A percentile compares a stretch with the other conserved stretches of the same genome.
phyloP scores from a whole-genome alignment of 805 yeast genomes.

The Spathaspora boniae region DNA sequence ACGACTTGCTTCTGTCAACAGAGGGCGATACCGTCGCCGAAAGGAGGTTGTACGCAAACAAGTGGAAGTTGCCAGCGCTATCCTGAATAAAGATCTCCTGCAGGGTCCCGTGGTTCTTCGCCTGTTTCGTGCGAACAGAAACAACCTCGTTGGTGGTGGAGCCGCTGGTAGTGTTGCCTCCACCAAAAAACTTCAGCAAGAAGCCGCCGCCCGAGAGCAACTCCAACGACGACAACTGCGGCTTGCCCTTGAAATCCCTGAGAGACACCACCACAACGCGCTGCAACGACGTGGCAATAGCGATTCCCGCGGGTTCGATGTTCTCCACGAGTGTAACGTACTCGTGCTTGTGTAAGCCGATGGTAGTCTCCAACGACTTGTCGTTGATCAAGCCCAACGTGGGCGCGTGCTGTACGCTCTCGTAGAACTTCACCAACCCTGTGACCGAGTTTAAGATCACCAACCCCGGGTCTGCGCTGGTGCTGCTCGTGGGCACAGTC shows the following conservation, averaged over 20 bases:
- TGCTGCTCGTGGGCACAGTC: conserved; percentile 54
- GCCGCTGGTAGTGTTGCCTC: conserved; percentile 6
- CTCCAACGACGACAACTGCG: conserved; percentile 38
- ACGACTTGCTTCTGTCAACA: conserved; percentile 22
- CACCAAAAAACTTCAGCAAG: conserved; percentile 7
- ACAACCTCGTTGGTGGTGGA: conserved; percentile 53
- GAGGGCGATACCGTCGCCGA: conserved; percentile 27
- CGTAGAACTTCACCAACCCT: conserved; percentile 67
- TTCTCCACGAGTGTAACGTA: conserved; percentile 51
- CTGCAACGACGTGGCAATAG: conserved; percentile 67
- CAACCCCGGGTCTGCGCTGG: conserved; percentile 59
- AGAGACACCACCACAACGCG: conserved; percentile 60
- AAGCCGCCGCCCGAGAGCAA: conserved; percentile 17
- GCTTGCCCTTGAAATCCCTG: conserved; percentile 67
- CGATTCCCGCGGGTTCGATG: conserved; percentile 72
- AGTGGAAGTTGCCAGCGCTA: conserved; percentile 39
- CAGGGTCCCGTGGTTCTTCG: conserved; percentile 46
- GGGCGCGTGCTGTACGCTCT: conserved; percentile 68
- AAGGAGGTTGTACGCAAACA: conserved; percentile 23
- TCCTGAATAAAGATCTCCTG: conserved; percentile 44
- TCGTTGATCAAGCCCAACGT: conserved; percentile 55
- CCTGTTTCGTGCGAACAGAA: conserved; percentile 53
- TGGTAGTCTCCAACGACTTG: conserved; percentile 39
- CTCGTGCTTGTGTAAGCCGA: conserved; percentile 48
- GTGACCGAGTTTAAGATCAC: conserved; percentile 56